Base-by-base conservation (phyloP, 495 filamentous ascomycete species). In the Podospora bellae-mahoneyi region DNA sequence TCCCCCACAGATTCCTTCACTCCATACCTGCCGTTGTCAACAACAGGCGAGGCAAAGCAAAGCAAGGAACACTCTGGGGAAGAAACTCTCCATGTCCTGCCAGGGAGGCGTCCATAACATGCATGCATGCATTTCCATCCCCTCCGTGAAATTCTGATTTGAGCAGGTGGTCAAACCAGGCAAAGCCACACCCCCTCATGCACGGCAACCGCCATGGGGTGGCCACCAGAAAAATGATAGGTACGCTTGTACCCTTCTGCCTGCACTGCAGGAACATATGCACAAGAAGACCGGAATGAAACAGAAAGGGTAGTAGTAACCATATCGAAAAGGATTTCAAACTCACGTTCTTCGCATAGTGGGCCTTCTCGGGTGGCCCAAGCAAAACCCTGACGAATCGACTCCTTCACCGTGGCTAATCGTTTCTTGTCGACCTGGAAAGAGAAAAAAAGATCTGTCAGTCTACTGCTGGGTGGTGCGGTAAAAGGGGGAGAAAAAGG, bases 321-420 rank as follows among this genome's bases (percentile, higher is more conserved):
- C 13, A 28, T 32, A 32, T n/a, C 66, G 63, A 68, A 66, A 61
- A 68, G 30, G 57, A 65, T 60, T 68, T 70, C 60, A 53, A 59
- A 89, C 91, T 88, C 83, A 94, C 91, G 95, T 83, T 99, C 95
- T 91, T 99, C 95, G 83, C 95, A 99, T 13, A 99, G 82, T 20
- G 95, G 95, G 9, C 95, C 95, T 85, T 99, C 95, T 67, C 96
- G 85, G 20, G 93, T 90, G 54, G 91, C 95, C 95, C 95, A 99
- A 74, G 87, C 91, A 79, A 99, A 99, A 18, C 95, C 95, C 80
- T 98, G 96, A 2, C 90, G 88, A 70, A 99, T 92, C 16, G 90
- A 92, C 76, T 98, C 95, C 65, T 93, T 89, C 59, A 96, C 93
- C 48, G 88, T 89, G 66, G 89, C 87, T n/a, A 98, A 86, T 23